phyloP scores from a whole-genome alignment of 768 basidiomycete genomes.

The Boletus eberwhitei region DNA sequence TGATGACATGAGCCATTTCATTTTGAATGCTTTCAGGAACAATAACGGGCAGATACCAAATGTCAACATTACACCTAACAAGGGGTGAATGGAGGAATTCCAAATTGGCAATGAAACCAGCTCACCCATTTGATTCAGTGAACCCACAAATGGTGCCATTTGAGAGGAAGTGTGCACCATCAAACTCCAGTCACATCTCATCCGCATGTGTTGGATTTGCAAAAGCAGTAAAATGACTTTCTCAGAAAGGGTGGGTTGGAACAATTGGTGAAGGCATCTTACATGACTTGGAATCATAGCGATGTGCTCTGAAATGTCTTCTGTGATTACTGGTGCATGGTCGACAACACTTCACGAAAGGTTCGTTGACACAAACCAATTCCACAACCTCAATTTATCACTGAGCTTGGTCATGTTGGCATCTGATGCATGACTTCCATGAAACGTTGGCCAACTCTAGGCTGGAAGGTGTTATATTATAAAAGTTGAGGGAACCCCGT shows the following conservation, averaged over 20 bases:
- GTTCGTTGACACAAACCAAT: slow-evolving; percentile 65
- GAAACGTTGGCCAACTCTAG: slow-evolving; percentile 35
- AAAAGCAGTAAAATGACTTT: slow-evolving; percentile 46
- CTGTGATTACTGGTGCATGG: slow-evolving; percentile 40
- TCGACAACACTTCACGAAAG: slow-evolving; percentile 66
- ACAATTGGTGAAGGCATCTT: slow-evolving; percentile 26
- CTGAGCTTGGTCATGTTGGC: slow-evolving; percentile 49
- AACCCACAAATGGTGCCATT: slow-evolving; percentile 76
- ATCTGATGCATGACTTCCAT: slow-evolving; percentile 50
- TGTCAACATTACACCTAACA: slow-evolving; percentile 55
- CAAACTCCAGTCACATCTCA: slow-evolving; percentile 67
- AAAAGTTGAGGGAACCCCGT: slow-evolving; percentile 55
- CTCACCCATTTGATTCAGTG: slow-evolving; percentile 61
- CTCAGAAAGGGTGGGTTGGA: slow-evolving; percentile 3
- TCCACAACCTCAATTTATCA: slow-evolving; percentile 56
- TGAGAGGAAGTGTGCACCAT: slow-evolving; percentile 69
- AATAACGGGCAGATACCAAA: slow-evolving; percentile 61
- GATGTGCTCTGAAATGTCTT: slow-evolving; percentile 43
- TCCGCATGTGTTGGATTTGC: slow-evolving; percentile 48
- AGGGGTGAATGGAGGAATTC: background rate
- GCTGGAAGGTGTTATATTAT: slow-evolving; percentile 58
- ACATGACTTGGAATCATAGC: slow-evolving; percentile 72
- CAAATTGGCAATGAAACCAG: background rate
- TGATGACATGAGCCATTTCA: slow-evolving; percentile 55
- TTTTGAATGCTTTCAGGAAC: slow-evolving; percentile 57